Evolutionary conservation across 148 eudicot species (phyloP), one percentile per base, ranked within the genome.

Genomic region (Diospyros lotus): DNA sequence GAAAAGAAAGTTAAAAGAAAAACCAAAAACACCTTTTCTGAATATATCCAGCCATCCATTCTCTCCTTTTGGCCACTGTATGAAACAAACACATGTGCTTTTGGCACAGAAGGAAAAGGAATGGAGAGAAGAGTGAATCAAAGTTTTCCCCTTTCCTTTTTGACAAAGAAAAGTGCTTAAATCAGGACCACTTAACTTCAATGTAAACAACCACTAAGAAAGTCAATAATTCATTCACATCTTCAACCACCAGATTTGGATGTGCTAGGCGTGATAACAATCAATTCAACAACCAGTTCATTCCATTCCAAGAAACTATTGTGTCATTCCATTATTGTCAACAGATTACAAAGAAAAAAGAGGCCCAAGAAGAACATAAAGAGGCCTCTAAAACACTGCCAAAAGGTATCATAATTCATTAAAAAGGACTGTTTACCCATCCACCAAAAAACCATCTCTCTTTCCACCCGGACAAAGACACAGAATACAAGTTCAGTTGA

Each of bases 321-420:
- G 51, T 51, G 38, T 28, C 9, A n/a, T 18, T 60, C 14, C 64
- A 60, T 60, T 44, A 42, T 15, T 14, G 28, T 65, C 51, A 44
- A 65, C 48, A 12, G 28, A 66, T 71, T 77, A 54, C 69, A 70
- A 64, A 56, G 43, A 72, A 48, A 77, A 28, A 72, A 66, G 63
- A 58, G 64, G 53, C 59, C 61, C 70, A 58, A 58, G 17, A 66
- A 78, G 66, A 58, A 13, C 38, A 7, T 14, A 48, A 40, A 51
- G 5, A 69, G 72, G 41, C 51, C 61, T 71, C 75, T 71, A 69
- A 77, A 71, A 59, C 53, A 62, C 75, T 63, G 60, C 52, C 64
- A 55, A 56, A 79, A 68, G 73, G 68, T 56, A 73, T 72, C 52
- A 73, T 73, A 44, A 58, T 15, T 71, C 76, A 60, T 28, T 28